Conservation (phyloP, 352 stramenopile species). For the Pythium sukuiense region DNA sequence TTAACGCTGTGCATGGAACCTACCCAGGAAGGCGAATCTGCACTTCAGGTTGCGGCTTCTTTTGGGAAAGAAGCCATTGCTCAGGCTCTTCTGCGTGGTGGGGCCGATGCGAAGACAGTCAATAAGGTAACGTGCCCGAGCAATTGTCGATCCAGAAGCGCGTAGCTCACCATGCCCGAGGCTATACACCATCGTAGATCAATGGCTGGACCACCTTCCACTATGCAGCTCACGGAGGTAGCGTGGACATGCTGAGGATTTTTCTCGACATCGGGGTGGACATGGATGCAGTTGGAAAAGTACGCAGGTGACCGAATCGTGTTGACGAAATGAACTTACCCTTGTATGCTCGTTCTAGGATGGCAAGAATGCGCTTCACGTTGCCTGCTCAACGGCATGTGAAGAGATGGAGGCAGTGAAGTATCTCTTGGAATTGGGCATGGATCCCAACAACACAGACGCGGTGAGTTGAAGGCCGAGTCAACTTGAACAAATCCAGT, state of each 20-base stretch:
- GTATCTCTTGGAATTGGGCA: not conserved
- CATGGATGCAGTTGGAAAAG: not conserved
- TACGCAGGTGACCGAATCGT: not conserved
- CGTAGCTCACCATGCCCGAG: too few species aligned
- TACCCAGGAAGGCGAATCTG: too few species aligned
- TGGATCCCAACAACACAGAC: not conserved
- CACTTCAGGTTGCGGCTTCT: too few species aligned
- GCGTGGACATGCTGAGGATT: not conserved
- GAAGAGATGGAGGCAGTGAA: not conserved
- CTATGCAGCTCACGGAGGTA: not conserved
- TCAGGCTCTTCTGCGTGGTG: too few species aligned
- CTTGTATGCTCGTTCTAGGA: not conserved
- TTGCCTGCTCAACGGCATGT: not conserved
- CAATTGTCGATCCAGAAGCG: too few species aligned
- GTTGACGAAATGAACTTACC: not conserved
- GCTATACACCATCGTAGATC: not conserved
- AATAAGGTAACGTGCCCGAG: too few species aligned
- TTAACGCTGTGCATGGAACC: too few species aligned
- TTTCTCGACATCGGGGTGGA: not conserved
- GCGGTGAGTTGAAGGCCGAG: not conserved
- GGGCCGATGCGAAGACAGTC: too few species aligned
- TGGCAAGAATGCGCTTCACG: not conserved
- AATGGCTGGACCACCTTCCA: not conserved
- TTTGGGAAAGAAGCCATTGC: too few species aligned
- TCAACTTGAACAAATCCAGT: not conserved